Percentiles rank a stretch among this genome's conserved stretches.
Evolutionary conservation across 2,329 filamentous ascomycete species (phyloP).

Genomic region (Lasiodiplodia theobromae): DNA sequence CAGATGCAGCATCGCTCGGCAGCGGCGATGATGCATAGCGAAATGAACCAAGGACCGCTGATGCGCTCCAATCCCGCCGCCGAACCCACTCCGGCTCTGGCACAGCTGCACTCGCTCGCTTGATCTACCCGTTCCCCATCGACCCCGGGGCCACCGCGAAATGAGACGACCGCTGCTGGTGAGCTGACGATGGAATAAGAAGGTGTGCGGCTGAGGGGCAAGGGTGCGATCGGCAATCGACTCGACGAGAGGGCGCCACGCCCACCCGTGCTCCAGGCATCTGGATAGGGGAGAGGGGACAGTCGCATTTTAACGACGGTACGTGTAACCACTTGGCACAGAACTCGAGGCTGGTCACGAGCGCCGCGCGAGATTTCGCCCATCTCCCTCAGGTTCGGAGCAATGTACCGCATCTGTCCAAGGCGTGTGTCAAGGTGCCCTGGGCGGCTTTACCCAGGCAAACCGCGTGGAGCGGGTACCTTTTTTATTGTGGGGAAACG

Average conservation of each 20-base stretch:
- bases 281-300: background rate
- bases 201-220: background rate
- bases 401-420: conserved; percentile 7
- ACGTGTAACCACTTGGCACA: background rate
- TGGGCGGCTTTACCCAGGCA: background rate
- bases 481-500: conserved; percentile 10
- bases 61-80: background rate
- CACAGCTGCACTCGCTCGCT: background rate
- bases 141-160: background rate
- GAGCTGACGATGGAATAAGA: background rate
- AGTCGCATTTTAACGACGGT: background rate
- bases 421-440: background rate
- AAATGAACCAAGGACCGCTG: conserved; percentile 16
- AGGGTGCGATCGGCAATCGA: background rate
- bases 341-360: background rate
- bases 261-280: background rate
- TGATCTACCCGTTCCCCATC: conserved; percentile 13
- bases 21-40: background rate
- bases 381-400: background rate
- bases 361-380: background rate
- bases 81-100: background rate
- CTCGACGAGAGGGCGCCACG: background rate
- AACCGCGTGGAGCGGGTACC: background rate
- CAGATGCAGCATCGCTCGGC: background rate
- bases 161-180: background rate